These are phyloP conservation scores for Plectosphaerella cucumerina DNA, from an alignment of 2,329 filamentous ascomycete genomes.

Conservation along the genomic window DNA sequence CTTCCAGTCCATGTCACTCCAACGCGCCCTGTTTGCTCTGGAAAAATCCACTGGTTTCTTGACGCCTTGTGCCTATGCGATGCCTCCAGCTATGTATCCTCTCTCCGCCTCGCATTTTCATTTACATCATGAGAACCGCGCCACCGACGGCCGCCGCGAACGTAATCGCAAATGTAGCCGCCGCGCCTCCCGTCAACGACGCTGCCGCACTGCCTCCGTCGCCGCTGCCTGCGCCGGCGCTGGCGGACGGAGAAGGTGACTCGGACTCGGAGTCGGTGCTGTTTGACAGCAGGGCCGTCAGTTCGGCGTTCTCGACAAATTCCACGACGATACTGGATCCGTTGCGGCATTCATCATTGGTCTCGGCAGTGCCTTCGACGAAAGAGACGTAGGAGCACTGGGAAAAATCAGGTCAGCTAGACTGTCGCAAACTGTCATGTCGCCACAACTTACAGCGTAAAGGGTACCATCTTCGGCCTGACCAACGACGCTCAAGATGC, in stretches of 20 bases:
- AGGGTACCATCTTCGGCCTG: slow-evolving; percentile 53
- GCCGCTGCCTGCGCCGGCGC: neutral
- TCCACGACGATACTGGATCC: slow-evolving; percentile 17
- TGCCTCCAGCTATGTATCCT: no score
- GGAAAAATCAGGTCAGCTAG: neutral
- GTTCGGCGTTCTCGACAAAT: slow-evolving; percentile 25
- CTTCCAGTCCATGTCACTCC: no score
- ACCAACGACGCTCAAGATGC: slow-evolving; percentile 49
- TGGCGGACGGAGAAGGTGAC: neutral
- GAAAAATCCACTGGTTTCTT: no score
- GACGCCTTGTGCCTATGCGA: no score
- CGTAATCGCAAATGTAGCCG: neutral
- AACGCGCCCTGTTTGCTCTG: no score
- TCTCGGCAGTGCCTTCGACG: slow-evolving; percentile 34
- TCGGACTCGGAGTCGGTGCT: slow-evolving; percentile 4
- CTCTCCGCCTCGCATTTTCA: no score
- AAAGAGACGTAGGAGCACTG: slow-evolving; percentile 55
- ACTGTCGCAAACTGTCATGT: neutral
- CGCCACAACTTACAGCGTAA: slow-evolving; percentile 42
- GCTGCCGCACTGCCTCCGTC: slow-evolving; percentile 5
- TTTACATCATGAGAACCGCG: slow-evolving; percentile 9
- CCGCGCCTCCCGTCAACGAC: neutral
- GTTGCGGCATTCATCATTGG: slow-evolving; percentile 30
- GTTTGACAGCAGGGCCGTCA: slow-evolving; percentile 26
- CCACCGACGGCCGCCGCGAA: slow-evolving; percentile 9